Evolutionary conservation across 257 asterid species (phyloP).

Genomic region (Eucommia ulmoides): DNA sequence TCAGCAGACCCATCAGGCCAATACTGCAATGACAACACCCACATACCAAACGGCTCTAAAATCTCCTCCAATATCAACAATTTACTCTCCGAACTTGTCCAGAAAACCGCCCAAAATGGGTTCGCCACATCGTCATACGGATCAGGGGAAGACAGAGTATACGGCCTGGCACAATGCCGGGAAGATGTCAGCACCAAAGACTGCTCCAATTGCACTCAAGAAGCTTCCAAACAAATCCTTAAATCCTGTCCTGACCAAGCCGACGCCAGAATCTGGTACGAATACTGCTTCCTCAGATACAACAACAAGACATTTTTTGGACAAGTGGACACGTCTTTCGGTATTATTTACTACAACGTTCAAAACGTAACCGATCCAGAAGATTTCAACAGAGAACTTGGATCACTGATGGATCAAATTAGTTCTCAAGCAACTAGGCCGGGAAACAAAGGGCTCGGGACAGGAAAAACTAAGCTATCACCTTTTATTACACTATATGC

Average conservation of each 20-base stretch:
- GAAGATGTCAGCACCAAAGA: slow-evolving; percentile 43
- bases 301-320: slow-evolving; percentile 25
- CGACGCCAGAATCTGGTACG: slow-evolving; percentile 57
- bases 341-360: slow-evolving; percentile 24
- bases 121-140: slow-evolving; percentile 40
- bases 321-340: slow-evolving; percentile 29
- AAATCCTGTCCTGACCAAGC: slow-evolving; percentile 35
- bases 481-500: slow-evolving; percentile 32
- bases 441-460: slow-evolving; percentile 42
- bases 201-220: slow-evolving; percentile 51
- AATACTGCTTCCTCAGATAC: slow-evolving; percentile 53
- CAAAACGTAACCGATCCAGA: slow-evolving; percentile 41
- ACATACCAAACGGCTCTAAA: slow-evolving; percentile 12
- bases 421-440: slow-evolving; percentile 33
- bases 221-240: slow-evolving; percentile 27
- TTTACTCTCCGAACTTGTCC: slow-evolving; percentile 26
- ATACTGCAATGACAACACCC: slow-evolving; percentile 24
- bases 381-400: slow-evolving; percentile 29
- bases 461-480: slow-evolving; percentile 30
- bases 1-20: slow-evolving; percentile 34
- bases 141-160: slow-evolving; percentile 12
- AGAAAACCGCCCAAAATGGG: slow-evolving; percentile 25
- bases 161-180: slow-evolving; percentile 78
- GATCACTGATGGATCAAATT: slow-evolving; percentile 20
- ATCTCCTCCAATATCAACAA: slow-evolving; percentile 23